A percentile compares a stretch with the other conserved stretches of the same genome.
Conservation (phyloP, 768 basidiomycete genomes). For the Boletus rex-veris region DNA sequence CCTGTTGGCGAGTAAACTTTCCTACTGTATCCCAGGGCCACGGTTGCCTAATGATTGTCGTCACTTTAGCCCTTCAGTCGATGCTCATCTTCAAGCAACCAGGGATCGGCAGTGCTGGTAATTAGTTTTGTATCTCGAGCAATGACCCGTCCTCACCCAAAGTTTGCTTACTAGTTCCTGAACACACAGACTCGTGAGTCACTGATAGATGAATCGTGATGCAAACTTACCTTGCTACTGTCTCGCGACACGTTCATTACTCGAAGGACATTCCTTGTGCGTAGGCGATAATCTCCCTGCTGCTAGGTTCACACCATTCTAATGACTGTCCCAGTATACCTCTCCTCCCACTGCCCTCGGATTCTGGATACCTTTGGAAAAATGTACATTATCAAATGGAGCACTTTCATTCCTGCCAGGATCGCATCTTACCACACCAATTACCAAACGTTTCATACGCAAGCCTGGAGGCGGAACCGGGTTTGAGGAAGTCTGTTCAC, state of each 20-base stretch:
- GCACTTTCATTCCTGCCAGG: slow-evolving; percentile 89
- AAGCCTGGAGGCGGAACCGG: slow-evolving; percentile 75
- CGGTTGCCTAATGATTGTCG: not conserved
- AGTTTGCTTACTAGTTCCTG: slow-evolving; percentile 53
- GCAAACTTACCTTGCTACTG: not conserved
- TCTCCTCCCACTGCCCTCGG: slow-evolving; percentile 89
- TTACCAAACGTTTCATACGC: slow-evolving; percentile 85
- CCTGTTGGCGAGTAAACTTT: slow-evolving; percentile 60
- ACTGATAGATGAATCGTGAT: not conserved
- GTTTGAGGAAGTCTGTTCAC: slow-evolving; percentile 60
- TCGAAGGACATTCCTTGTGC: slow-evolving; percentile 68
- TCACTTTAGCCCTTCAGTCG: slow-evolving; percentile 68
- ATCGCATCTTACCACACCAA: slow-evolving; percentile 71
- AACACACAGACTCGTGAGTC: slow-evolving; percentile 91
- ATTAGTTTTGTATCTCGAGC: slow-evolving; percentile 8
- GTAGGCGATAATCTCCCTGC: slow-evolving; percentile 15
- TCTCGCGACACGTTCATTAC: not conserved
- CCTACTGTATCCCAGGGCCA: not conserved
- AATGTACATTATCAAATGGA: slow-evolving; percentile 78
- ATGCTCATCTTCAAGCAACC: slow-evolving; percentile 98
- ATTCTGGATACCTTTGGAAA: slow-evolving; percentile 94
- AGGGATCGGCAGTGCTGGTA: slow-evolving; percentile 89
- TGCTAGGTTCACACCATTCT: not conserved
- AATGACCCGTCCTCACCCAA: not conserved
- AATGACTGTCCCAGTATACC: slow-evolving; percentile 63